These are phyloP conservation scores for Aphanomyces astaci DNA, from an alignment of 352 stramenopile genomes.

Conservation along the genomic window DNA sequence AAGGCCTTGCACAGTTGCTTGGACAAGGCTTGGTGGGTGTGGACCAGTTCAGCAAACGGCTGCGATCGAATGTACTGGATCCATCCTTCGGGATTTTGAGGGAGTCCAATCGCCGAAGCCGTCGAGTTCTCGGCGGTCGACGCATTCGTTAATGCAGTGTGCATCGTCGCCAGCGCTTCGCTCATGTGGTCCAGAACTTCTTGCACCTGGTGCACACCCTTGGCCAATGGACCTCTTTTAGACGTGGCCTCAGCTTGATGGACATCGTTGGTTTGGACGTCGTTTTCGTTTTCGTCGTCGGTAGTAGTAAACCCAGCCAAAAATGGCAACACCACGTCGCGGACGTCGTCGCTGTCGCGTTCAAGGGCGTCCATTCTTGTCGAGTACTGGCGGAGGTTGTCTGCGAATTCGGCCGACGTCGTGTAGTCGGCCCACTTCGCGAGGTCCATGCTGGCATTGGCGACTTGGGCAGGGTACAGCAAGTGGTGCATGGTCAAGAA, in stretches of 20 bases:
- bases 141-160: not conserved
- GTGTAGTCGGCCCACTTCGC: not conserved
- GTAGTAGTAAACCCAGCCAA: not conserved
- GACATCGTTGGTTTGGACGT: not conserved
- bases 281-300: not conserved
- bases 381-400: conserved; percentile 2
- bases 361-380: not conserved
- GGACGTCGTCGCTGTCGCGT: not conserved
- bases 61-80: not conserved
- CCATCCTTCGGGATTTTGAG: not conserved
- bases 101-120: not conserved
- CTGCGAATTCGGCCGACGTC: not conserved
- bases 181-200: not conserved
- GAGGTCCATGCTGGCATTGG: not conserved
- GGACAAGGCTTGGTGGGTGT: not conserved
- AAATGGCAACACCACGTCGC: not conserved
- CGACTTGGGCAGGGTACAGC: not conserved
- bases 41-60: not conserved
- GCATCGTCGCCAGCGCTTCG: not conserved
- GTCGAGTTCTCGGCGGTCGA: not conserved
- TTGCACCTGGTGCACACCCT: not conserved
- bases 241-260: not conserved
- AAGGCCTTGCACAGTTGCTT: not conserved
- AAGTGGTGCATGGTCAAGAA: conserved; percentile 1
- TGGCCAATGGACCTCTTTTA: not conserved